phyloP scores from a whole-genome alignment of 202 grass and related monocot genomes.

The Panicum virgatum region DNA sequence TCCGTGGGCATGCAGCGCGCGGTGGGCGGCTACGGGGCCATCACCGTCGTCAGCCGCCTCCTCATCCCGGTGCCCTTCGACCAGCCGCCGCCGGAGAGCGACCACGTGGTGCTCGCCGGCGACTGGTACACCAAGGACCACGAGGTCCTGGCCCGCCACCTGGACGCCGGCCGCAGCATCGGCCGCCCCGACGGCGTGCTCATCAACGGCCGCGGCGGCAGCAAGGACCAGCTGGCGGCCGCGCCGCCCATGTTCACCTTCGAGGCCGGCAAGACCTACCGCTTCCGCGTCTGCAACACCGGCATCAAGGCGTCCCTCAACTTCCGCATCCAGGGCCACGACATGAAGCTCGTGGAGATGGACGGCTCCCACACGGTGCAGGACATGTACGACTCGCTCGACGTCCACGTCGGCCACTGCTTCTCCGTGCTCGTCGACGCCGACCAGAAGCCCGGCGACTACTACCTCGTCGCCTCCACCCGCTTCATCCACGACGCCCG shows the following conservation, averaged over 20 bases:
- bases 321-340: slow-evolving; percentile 83
- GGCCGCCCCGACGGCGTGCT: slow-evolving; percentile 59
- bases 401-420: slow-evolving; percentile 81
- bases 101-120: slow-evolving; percentile 55
- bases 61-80: slow-evolving; percentile 87
- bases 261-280: slow-evolving; percentile 70
- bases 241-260: slow-evolving; percentile 60
- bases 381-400: slow-evolving; percentile 58
- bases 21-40: slow-evolving; percentile 61
- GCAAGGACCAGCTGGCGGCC: slow-evolving; percentile 7
- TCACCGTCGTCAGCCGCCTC: slow-evolving; percentile 70
- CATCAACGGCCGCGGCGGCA: slow-evolving; percentile 65
- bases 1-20: slow-evolving; percentile 73
- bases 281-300: slow-evolving; percentile 76
- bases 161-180: slow-evolving; percentile 56
- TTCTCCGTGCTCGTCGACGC: slow-evolving; percentile 68
- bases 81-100: slow-evolving; percentile 46
- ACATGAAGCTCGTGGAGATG: slow-evolving; percentile 74
- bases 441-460: slow-evolving; percentile 68
- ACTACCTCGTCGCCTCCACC: slow-evolving; percentile 75
- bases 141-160: slow-evolving; percentile 43
- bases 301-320: slow-evolving; percentile 84
- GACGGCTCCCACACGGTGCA: slow-evolving; percentile 85
- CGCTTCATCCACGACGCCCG: slow-evolving; percentile 52
- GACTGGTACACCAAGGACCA: slow-evolving; percentile 91